Base-by-base conservation (phyloP, 2,329 filamentous ascomycete genomes). In the Chaetomium sp. region DNA sequence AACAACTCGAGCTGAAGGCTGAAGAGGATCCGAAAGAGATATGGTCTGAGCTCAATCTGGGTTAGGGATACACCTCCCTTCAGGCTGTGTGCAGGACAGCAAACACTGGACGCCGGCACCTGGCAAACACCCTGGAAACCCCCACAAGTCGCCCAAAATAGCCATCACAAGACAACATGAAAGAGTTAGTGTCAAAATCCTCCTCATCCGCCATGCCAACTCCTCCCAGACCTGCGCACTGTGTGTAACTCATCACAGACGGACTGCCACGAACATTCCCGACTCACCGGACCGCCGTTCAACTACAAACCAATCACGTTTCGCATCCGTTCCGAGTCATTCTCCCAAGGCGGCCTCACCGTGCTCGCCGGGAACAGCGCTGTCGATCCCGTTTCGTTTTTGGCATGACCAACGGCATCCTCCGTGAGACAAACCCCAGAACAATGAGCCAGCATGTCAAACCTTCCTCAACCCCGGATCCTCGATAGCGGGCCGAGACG, bases 121-220 rank as follows among this genome's bases (percentile, higher is more conserved):
- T n/a, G 19, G 21, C 45, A 47, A 53, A 53, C 50, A 31, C 16
- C 50, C 25, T 7, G 5, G 38, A 19, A 31, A 33, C 27, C 51
- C 51, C 51, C 51, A 54, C 51, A 33, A 31, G 21, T 3, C n/a
- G 19, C 55, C 35, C 55, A 21, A 57, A 27, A 57, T 45, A 57
- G 33, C 33, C 35, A 29, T 13, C n/a, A 29, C 16, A 27, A 45
- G 19, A 29, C 9, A 19, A 51, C 16, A 33, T 23, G 10, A 51
- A 29, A 16, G 10, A 7, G n/a, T 51, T 53, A 53, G 50, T 31
- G 50, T 53, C 50, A 19, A 53, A 13, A 27, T 42, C 7, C 50
- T 13, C 50, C 50, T 53, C 50, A 31, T 53, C 50, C 50, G 16
- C 50, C 25, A 13, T 23, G n/a, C 49, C 21, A 21, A 23, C 13